Evolutionary conservation across 768 basidiomycete species (phyloP), one percentile per base, ranked within the genome.

Genomic region (Plicaturopsis crispa): DNA sequence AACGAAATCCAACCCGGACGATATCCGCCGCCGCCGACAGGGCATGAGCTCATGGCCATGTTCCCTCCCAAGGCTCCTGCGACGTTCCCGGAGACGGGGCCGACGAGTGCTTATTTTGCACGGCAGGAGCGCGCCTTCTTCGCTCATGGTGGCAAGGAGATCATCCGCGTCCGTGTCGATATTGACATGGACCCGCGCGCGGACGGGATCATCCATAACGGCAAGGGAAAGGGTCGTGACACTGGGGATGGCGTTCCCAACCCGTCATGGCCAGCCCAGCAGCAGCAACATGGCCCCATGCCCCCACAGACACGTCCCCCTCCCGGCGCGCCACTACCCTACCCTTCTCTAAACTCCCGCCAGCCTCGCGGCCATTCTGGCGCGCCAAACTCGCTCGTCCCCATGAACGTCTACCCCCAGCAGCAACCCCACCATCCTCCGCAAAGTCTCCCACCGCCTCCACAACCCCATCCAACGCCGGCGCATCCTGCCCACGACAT

Each of bases 21-120:
- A 46, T 84, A 76, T 53, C 84, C 84, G 13, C 73, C 80, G 1
- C 85, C 85, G 1, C 80, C 83, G 4, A 84, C 81, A 0, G 84
- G 84, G 2, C 84, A 88, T 48, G 83, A 88, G 47, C 71, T 88
- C 48, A 88, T 88, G 85, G 81, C 81, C 11, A 73, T 88, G 63
- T 88, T 87, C 53, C 85, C 85, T 1, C 72, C 84, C 4, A 63
- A 76, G 3, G 71, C 82, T 12, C 84, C 84, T 1, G 66, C 70
- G 32, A 69, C 31, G 36, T 73, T 71, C 36, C 62, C 67, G 21
- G 63, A 73, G 39, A 67, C 72, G 2, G 78, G 78, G 1, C 75
- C 82, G 3, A 86, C 85, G 0, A 79, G 76, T 35, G 74, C 77
- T 20, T 86, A 72, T 55, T 88, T 88, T 54, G 72, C 77, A 45